Conservation (phyloP, 2,329 filamentous ascomycete species). For the Chaetoscypha palmicola region DNA sequence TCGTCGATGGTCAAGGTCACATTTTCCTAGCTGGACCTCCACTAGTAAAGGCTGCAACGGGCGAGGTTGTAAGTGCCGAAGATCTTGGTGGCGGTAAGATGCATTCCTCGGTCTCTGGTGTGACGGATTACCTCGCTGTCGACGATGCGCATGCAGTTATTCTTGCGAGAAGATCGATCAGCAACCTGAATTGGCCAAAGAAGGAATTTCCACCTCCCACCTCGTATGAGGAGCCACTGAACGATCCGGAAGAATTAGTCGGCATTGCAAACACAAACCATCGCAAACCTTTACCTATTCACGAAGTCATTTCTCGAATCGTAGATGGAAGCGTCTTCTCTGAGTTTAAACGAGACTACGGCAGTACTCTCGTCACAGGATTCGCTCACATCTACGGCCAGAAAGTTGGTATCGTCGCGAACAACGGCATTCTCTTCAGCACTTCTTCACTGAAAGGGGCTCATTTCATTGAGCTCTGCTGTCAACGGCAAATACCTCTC, state of each 20-base stretch:
- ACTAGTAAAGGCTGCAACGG: conserved; percentile 91
- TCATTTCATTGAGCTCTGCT: conserved; percentile 93
- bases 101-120: conserved; percentile 84
- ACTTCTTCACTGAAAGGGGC: conserved; percentile 86
- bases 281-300: conserved; percentile 74
- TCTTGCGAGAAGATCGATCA: conserved; percentile 73
- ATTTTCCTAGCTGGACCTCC: conserved; percentile 95
- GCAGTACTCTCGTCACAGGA: conserved; percentile 81
- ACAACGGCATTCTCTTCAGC: conserved; percentile 92
- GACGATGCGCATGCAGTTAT: conserved; percentile 88
- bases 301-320: conserved; percentile 86
- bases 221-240: conserved; percentile 68
- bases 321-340: conserved; percentile 86
- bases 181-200: conserved; percentile 82
- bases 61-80: conserved; percentile 84
- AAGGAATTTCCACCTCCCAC: conserved; percentile 35
- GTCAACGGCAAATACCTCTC: conserved; percentile 80
- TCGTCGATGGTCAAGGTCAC: conserved; percentile 90
- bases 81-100: conserved; percentile 85
- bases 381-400: conserved; percentile 88
- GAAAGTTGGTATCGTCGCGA: conserved; percentile 86
- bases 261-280: conserved; percentile 90
- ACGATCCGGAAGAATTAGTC: conserved; percentile 70
- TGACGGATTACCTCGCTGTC: conserved; percentile 91
- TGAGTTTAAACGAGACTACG: conserved; percentile 92